Conservation (phyloP, 164 flowering plant genomes). For the Santalum album region DNA sequence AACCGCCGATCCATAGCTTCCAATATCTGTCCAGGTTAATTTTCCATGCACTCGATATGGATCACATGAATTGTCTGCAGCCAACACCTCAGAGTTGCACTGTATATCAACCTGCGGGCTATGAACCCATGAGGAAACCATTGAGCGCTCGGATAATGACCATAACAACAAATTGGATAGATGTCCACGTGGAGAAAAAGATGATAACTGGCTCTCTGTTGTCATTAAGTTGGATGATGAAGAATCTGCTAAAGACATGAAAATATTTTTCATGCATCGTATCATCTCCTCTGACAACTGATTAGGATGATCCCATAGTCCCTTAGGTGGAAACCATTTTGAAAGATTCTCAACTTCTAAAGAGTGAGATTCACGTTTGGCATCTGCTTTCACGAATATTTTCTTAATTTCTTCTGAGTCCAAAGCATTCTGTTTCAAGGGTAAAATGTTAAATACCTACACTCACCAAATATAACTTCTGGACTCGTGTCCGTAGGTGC, state of each 20-base stretch:
- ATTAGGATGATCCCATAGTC: conserved; percentile 59
- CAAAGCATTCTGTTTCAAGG: conserved; percentile 22
- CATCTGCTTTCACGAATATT: conserved; percentile 7
- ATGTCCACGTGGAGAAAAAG: conserved; percentile 44
- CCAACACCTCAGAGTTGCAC: conserved; percentile 38
- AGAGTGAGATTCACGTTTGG: conserved; percentile 13
- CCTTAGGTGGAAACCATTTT: conserved; percentile 30
- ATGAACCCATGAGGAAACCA: conserved; percentile 33
- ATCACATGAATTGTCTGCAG: conserved; percentile 44
- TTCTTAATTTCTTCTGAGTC: conserved; percentile 11
- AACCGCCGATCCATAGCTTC: conserved; percentile 45
- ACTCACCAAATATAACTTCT: not conserved
- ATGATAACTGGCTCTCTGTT: conserved; percentile 23
- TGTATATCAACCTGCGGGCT: conserved; percentile 56
- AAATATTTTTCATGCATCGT: conserved; percentile 68
- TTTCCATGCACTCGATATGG: conserved; percentile 68
- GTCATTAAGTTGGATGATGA: conserved; percentile 28
- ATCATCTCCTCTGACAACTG: conserved; percentile 74
- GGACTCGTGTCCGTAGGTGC: no score
- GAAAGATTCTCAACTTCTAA: conserved; percentile 17
- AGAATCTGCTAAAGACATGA: conserved; percentile 58
- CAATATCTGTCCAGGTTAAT: conserved; percentile 66
- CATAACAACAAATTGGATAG: conserved; percentile 40
- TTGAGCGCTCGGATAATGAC: conserved; percentile 50
- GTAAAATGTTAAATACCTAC: conserved; percentile 3